Percentiles rank a stretch among this genome's conserved stretches.
These are phyloP conservation scores for Moesziomyces globuligerus DNA, from an alignment of 1,284 basidiomycete species.

Conservation along the genomic window DNA sequence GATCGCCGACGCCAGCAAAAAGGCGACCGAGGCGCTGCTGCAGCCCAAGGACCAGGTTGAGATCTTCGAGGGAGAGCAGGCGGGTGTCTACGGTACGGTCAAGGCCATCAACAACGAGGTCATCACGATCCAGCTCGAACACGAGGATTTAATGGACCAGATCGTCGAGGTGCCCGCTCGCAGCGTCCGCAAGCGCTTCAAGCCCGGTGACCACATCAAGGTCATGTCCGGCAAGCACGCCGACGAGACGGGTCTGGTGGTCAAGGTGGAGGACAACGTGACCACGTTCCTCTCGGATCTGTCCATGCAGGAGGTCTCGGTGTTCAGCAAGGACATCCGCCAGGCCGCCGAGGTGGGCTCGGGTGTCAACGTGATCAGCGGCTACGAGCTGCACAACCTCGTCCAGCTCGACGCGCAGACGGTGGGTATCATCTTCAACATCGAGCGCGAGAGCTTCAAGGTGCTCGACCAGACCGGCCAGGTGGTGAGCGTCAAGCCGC, in stretches of 20 bases:
- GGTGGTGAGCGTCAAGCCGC: slow-evolving; percentile 86
- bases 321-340: slow-evolving; percentile 95
- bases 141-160: slow-evolving; percentile 83
- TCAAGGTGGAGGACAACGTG: slow-evolving; percentile 81
- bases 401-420: slow-evolving; percentile 95
- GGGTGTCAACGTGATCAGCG: slow-evolving; percentile 85
- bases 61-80: slow-evolving; percentile 95
- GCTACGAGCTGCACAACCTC: slow-evolving; percentile 94
- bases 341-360: slow-evolving; percentile 96
- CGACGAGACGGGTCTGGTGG: slow-evolving; percentile 94
- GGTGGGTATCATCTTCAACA: slow-evolving; percentile 96
- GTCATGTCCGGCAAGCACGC: slow-evolving; percentile 94
- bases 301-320: slow-evolving; percentile 93
- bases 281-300: slow-evolving; percentile 98
- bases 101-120: slow-evolving; percentile 88
- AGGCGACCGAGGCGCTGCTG: slow-evolving; percentile 86
- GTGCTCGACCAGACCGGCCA: slow-evolving; percentile 91
- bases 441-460: slow-evolving; percentile 92
- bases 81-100: slow-evolving; percentile 89
- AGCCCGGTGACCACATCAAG: slow-evolving; percentile 97
- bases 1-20: slow-evolving; percentile 86
- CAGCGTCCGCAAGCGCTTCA: slow-evolving; percentile 92
- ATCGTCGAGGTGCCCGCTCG: slow-evolving; percentile 84
- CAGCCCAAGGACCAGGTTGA: slow-evolving; percentile 98
- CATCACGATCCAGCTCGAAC: slow-evolving; percentile 79